Percentiles rank a stretch among this genome's conserved stretches.
Evolutionary conservation across 1,284 basidiomycete genomes (phyloP).

Genomic region (Austroboletus olivaceoglutinosus): DNA sequence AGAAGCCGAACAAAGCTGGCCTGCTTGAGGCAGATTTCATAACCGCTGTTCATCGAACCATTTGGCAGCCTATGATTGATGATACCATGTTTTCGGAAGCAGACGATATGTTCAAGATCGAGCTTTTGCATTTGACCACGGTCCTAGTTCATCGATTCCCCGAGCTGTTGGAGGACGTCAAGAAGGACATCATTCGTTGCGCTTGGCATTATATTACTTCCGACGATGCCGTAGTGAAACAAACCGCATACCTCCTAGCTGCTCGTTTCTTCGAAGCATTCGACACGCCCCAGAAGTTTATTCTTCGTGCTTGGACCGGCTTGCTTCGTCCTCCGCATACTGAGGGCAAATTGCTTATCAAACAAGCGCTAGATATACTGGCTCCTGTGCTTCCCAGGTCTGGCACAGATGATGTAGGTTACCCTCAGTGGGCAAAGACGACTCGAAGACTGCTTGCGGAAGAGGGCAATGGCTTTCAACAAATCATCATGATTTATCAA

Average conservation of each 20-base stretch:
- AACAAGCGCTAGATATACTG: constrained; percentile 90
- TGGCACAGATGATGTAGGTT: constrained; percentile 56
- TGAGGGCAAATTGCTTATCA: constrained; percentile 79
- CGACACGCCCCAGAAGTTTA: constrained; percentile 91
- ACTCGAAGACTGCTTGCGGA: constrained; percentile 88
- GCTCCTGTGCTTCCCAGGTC: constrained; percentile 78
- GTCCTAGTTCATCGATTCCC: constrained; percentile 86
- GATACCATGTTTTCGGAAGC: constrained; percentile 55
- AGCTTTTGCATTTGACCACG: constrained; percentile 89
- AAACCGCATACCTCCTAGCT: constrained; percentile 90
- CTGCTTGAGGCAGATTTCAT: constrained; percentile 75
- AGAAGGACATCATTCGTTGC: constrained; percentile 95
- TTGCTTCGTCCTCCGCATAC: constrained; percentile 82
- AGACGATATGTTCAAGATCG: constrained; percentile 86
- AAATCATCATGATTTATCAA: constrained; percentile 88
- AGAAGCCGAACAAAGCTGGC: constrained; percentile 50
- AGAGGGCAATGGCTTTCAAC: constrained; percentile 80
- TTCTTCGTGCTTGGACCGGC: constrained; percentile 92
- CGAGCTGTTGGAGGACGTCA: constrained; percentile 72
- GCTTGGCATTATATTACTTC: constrained; percentile 88
- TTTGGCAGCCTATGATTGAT: constrained; percentile 80
- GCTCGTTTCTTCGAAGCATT: constrained; percentile 94
- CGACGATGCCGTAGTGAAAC: constrained; percentile 91
- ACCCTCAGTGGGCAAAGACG: constrained; percentile 86
- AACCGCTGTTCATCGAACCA: constrained; percentile 63